These are phyloP conservation scores for Nothopassalora personata DNA, from an alignment of 2,329 filamentous ascomycete genomes.

Conservation along the genomic window DNA sequence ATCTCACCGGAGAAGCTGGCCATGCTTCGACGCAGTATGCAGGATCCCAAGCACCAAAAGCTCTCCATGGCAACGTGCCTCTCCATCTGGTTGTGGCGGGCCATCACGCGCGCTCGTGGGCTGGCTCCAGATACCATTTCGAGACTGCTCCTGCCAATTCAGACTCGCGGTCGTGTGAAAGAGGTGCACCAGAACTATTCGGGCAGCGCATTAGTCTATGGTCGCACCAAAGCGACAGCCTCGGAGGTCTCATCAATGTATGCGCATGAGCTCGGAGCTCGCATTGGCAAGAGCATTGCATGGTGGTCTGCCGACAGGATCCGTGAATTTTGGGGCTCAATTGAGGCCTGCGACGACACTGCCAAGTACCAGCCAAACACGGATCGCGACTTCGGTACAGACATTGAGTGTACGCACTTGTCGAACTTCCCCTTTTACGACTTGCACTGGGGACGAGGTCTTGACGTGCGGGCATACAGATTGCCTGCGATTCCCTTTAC, in stretches of 20 bases:
- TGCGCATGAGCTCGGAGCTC: slow-evolving; percentile 1
- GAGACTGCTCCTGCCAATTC: slow-evolving; percentile 5
- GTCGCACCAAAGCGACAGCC: slow-evolving; percentile 12
- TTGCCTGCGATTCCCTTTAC: slow-evolving; percentile 6
- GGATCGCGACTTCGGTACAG: slow-evolving; percentile 13
- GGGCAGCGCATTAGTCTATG: slow-evolving; percentile 14
- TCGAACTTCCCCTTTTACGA: slow-evolving; percentile 9
- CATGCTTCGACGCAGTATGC: slow-evolving; percentile 5
- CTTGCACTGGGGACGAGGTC: slow-evolving; percentile 9
- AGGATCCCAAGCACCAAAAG: slow-evolving; percentile 2
- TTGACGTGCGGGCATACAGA: slow-evolving; percentile 3
- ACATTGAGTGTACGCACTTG: slow-evolving; percentile 12
- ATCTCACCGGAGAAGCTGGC: slow-evolving; percentile 5
- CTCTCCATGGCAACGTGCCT: slow-evolving; percentile 11
- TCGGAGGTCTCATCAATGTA: slow-evolving; percentile 2
- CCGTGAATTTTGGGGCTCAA: slow-evolving; percentile 16
- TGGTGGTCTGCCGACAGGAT: slow-evolving; percentile 12
- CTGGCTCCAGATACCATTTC: slow-evolving; percentile 7
- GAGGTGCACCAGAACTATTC: slow-evolving; percentile 11
- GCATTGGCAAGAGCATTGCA: slow-evolving; percentile 11
- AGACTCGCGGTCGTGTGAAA: slow-evolving; percentile 11
- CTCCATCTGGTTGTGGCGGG: slow-evolving; percentile 10
- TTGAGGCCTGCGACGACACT: slow-evolving; percentile 8
- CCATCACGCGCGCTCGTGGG: slow-evolving; percentile 5
- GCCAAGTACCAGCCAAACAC: slow-evolving; percentile 10